phyloP scores from a whole-genome alignment of 768 basidiomycete species.

The Hericium coralloides region DNA sequence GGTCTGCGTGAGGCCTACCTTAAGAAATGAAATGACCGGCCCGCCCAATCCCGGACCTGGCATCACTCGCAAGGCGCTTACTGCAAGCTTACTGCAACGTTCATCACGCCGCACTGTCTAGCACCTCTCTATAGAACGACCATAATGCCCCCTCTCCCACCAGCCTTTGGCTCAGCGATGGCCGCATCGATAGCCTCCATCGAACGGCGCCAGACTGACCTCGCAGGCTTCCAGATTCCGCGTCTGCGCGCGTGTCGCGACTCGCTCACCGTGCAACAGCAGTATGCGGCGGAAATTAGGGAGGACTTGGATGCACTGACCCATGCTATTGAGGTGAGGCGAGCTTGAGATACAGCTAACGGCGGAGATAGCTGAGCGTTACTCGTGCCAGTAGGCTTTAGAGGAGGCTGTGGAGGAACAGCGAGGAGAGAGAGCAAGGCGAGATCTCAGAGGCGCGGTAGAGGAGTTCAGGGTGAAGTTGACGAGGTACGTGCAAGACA shows the following conservation, averaged over 20 bases:
- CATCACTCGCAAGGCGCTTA: no score
- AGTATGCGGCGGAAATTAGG: conserved; percentile 63
- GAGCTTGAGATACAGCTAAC: neutral
- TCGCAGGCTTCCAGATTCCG: conserved; percentile 66
- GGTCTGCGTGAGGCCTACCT: no score
- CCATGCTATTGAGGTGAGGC: conserved; percentile 57
- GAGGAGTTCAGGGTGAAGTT: conserved; percentile 39
- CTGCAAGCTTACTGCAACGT: no score
- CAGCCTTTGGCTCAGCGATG: conserved; percentile 43
- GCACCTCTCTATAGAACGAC: no score
- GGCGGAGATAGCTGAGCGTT: neutral
- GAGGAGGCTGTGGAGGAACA: conserved; percentile 70
- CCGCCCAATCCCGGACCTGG: no score
- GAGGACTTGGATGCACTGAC: conserved; percentile 61
- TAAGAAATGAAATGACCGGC: no score
- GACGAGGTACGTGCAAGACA: conserved; percentile 34
- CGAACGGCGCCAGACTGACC: conserved; percentile 50
- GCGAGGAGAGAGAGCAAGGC: conserved; percentile 41
- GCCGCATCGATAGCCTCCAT: conserved; percentile 40
- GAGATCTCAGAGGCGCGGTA: conserved; percentile 40
- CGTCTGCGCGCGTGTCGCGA: conserved; percentile 61
- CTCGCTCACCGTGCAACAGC: conserved; percentile 62
- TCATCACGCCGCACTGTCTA: no score
- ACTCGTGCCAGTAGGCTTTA: conserved; percentile 38
- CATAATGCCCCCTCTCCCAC: conserved; percentile 56